phyloP scores from a whole-genome alignment of 441 rosid species.

The Erodium moschatum region DNA sequence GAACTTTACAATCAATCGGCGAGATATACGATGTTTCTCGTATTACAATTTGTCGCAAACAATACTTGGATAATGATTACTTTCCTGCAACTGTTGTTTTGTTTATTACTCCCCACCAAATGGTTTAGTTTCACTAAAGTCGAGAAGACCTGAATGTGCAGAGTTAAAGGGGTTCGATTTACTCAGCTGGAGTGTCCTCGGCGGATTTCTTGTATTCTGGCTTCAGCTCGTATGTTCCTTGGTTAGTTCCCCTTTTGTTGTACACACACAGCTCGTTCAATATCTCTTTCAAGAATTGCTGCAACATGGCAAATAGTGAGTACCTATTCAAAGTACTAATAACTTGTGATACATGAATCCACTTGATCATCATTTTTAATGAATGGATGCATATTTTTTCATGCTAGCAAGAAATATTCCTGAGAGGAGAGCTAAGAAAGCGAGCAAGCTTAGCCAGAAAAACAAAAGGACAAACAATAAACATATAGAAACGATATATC shows the following conservation, averaged over 20 bases:
- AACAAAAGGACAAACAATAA: not conserved
- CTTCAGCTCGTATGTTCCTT: conserved; percentile 60
- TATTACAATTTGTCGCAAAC: not conserved
- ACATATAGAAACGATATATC: too few species aligned
- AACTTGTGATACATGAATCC: not conserved
- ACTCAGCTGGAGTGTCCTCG: conserved; percentile 18
- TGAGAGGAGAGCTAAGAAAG: not conserved
- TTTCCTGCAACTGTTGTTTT: not conserved
- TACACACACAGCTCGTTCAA: conserved; percentile 57
- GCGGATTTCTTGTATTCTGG: conserved; percentile 45
- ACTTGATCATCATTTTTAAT: too few species aligned
- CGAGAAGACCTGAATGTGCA: not conserved
- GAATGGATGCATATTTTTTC: too few species aligned
- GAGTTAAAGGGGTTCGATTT: not conserved
- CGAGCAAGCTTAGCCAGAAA: not conserved
- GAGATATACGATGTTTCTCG: not conserved
- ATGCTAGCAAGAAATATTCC: not conserved
- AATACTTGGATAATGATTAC: not conserved
- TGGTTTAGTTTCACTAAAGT: too few species aligned
- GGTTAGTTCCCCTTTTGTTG: conserved; percentile 60
- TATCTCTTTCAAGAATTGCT: conserved; percentile 67
- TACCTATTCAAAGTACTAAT: not conserved
- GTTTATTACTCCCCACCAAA: too few species aligned
- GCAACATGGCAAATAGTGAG: conserved; percentile 11
- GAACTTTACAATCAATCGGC: not conserved